Evolutionary conservation across 441 rosid genomes (phyloP), one percentile per base, ranked within the genome.

Genomic region (Populus trichocarpa): DNA sequence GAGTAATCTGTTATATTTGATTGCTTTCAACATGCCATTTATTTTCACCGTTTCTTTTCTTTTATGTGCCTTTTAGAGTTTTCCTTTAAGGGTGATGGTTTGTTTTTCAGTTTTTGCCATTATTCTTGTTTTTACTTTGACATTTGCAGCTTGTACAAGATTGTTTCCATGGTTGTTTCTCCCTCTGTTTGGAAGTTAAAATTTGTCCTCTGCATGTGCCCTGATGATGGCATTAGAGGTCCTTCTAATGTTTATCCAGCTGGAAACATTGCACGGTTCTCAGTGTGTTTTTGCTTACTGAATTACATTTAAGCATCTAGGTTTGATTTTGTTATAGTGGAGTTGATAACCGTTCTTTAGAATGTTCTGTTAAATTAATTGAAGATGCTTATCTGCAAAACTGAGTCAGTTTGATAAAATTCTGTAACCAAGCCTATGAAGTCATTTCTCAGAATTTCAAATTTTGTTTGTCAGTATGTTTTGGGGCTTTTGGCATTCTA

Each of bases 1-100:
- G 97, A 81, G 99, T 96, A 85, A 12, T 12, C 12, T 42, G 86
- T 67, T 75, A 71, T 76, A 74, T 30, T 77, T 76, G 25, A 73
- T 76, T 77, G 40, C 25, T 20, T 35, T 71, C 40, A 16, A 77
- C 32, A 0, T 16, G 12, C 32, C 23, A 61, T 67, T 67, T 40
- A 20, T n/a, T 65, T 46, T 46, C 57, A 14, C 1, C 0, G 2
- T 14, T 3, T 46, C 57, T 46, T 46, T 46, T 46, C 18, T 46
- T 46, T 46, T 46, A 13, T 13, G 16, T 46, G 57, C 57, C 18
- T 13, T 46, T 46, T 46, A 46, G 16, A 46, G 20, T 42, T 42
- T 22, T 6, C 30, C 11, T 69, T 38, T 38, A 35, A 10, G 5
- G 23, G 14, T 25, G 14, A 40, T 40, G 46, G 0, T 7, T n/a